A percentile compares a stretch with the other conserved stretches of the same genome.
These are phyloP conservation scores for Liquidambar formosana DNA, from an alignment of 164 flowering plant genomes.

Conservation along the genomic window DNA sequence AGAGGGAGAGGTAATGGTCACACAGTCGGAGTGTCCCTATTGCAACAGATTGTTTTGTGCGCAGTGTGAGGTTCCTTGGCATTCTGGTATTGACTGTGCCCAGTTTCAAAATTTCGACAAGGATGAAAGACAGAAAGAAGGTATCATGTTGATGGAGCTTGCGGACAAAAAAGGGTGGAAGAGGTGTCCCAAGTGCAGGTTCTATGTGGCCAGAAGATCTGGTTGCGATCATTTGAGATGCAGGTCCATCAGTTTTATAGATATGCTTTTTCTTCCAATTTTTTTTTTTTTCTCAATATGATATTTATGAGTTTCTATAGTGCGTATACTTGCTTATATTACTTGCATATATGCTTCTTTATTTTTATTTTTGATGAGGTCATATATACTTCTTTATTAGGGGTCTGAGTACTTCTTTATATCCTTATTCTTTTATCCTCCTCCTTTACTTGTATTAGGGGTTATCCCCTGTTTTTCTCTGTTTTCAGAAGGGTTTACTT, in stretches of 20 bases:
- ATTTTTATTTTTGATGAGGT: no score
- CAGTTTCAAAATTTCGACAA: slow-evolving; percentile 39
- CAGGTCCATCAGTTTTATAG: no score
- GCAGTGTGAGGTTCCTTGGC: slow-evolving; percentile 53
- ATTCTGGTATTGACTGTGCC: slow-evolving; percentile 33
- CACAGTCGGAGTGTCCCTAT: slow-evolving; percentile 39
- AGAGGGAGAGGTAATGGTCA: slow-evolving; percentile 12
- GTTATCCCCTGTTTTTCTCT: no score
- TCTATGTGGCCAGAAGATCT: slow-evolving; percentile 37
- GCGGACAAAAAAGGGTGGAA: slow-evolving; percentile 40
- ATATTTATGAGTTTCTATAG: background rate
- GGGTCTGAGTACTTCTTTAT: no score
- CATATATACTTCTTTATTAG: no score
- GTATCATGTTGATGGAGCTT: slow-evolving; percentile 39
- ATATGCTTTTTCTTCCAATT: no score
- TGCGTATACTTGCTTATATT: background rate
- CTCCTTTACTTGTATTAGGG: no score
- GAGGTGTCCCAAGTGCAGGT: slow-evolving; percentile 45
- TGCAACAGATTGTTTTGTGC: slow-evolving; percentile 53
- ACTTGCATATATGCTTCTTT: no score
- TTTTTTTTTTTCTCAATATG: background rate
- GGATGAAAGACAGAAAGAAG: slow-evolving; percentile 39
- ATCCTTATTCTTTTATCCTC: no score
- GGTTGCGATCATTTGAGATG: slow-evolving; percentile 45
- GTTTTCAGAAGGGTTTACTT: no score